These are phyloP conservation scores for Scedosporium apiospermum DNA, from an alignment of 2,329 filamentous ascomycete genomes.

Conservation along the genomic window DNA sequence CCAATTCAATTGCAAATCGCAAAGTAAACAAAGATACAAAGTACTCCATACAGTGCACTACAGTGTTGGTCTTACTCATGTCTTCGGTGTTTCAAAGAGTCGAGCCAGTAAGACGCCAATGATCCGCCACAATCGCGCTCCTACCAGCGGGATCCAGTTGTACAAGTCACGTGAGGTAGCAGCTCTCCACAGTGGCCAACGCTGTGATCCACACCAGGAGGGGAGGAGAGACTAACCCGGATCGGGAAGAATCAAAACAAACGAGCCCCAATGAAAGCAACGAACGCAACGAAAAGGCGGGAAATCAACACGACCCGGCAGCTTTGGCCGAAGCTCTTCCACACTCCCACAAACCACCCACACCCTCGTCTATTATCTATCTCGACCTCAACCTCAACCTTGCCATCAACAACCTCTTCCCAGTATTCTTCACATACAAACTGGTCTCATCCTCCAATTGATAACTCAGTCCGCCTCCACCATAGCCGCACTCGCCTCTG, in stretches of 20 bases:
- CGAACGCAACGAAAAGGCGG: background rate
- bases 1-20: background rate
- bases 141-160: background rate
- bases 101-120: background rate
- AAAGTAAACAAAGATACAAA: slow-evolving; percentile 10
- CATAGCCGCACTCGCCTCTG: slow-evolving; percentile 9
- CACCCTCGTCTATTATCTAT: slow-evolving; percentile 10
- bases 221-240: background rate
- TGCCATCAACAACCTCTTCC: slow-evolving; percentile 7
- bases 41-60: background rate
- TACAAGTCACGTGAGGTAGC: background rate
- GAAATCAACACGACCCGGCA: slow-evolving; percentile 3
- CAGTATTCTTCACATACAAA: slow-evolving; percentile 1
- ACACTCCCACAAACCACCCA: slow-evolving; percentile 7
- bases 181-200: background rate
- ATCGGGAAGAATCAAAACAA: slow-evolving; percentile 7
- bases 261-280: background rate
- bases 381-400: background rate
- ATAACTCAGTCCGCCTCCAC: slow-evolving; percentile 3
- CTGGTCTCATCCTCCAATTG: slow-evolving; percentile 3
- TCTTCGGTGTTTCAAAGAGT: background rate
- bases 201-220: background rate
- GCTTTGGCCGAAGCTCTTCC: slow-evolving; percentile 2
- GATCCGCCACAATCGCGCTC: background rate
- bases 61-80: background rate